These are phyloP conservation scores for Tulasnella sp. DNA, from an alignment of 768 basidiomycete genomes.

Conservation along the genomic window DNA sequence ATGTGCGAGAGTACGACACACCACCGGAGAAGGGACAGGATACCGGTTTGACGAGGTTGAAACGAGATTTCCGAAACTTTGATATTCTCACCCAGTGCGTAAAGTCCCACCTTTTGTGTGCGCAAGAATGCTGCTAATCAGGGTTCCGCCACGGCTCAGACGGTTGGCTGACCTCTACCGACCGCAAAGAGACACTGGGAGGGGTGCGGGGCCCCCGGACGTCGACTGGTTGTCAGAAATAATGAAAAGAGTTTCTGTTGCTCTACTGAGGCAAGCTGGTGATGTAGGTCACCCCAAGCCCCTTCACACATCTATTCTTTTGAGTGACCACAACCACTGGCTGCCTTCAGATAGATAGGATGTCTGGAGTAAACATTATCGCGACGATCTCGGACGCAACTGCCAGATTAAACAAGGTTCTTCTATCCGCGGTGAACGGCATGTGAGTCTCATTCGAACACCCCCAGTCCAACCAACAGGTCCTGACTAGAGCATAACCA, in stretches of 20 bases:
- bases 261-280: neutral
- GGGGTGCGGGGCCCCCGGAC: neutral
- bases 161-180: neutral
- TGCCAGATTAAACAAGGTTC: slow-evolving; percentile 15
- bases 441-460: neutral
- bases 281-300: neutral
- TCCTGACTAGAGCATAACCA: neutral
- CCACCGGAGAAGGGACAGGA: slow-evolving; percentile 16
- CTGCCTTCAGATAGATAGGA: slow-evolving; percentile 9
- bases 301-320: neutral
- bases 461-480: neutral
- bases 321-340: neutral
- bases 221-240: slow-evolving; percentile 12
- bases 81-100: slow-evolving; percentile 16
- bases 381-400: slow-evolving; percentile 16
- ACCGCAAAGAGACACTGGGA: neutral
- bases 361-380: neutral
- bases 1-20: slow-evolving; percentile 12
- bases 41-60: neutral
- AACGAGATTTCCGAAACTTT: slow-evolving; percentile 17
- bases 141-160: neutral
- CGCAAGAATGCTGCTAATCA: neutral
- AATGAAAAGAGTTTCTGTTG: neutral
- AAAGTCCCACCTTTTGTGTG: no score
- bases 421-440: neutral